phyloP scores from a whole-genome alignment of 306 rosid genomes.

The Rosa persica region DNA sequence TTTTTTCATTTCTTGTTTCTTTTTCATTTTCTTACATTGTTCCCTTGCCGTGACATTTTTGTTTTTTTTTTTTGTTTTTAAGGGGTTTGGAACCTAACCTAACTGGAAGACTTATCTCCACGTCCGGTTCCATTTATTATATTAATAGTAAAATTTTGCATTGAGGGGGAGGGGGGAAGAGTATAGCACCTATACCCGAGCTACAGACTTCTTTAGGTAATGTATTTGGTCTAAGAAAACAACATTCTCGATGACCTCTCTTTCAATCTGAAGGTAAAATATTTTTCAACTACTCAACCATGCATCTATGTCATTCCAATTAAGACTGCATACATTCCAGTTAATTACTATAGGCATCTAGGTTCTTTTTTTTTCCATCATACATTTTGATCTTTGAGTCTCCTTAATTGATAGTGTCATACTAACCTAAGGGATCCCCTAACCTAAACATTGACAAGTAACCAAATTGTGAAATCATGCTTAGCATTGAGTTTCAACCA shows the following conservation, averaged over 20 bases:
- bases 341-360: too few species aligned
- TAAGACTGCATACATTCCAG: neutral
- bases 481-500: neutral
- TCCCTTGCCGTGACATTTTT: neutral
- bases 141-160: too few species aligned
- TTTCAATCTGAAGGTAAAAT: neutral
- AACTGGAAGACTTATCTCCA: too few species aligned
- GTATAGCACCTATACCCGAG: too few species aligned
- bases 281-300: neutral
- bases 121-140: too few species aligned
- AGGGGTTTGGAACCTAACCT: too few species aligned
- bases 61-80: too few species aligned
- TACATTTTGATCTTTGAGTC: neutral
- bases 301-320: neutral
- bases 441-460: neutral
- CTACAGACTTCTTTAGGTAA: too few species aligned
- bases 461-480: constrained; percentile 1
- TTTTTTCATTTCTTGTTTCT: too few species aligned
- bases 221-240: too few species aligned
- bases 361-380: neutral
- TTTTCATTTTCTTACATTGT: too few species aligned
- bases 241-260: neutral
- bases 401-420: neutral
- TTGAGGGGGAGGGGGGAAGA: too few species aligned
- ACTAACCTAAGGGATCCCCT: neutral